phyloP scores from a whole-genome alignment of 2,329 filamentous ascomycete genomes.

The Cladosporium sp. region DNA sequence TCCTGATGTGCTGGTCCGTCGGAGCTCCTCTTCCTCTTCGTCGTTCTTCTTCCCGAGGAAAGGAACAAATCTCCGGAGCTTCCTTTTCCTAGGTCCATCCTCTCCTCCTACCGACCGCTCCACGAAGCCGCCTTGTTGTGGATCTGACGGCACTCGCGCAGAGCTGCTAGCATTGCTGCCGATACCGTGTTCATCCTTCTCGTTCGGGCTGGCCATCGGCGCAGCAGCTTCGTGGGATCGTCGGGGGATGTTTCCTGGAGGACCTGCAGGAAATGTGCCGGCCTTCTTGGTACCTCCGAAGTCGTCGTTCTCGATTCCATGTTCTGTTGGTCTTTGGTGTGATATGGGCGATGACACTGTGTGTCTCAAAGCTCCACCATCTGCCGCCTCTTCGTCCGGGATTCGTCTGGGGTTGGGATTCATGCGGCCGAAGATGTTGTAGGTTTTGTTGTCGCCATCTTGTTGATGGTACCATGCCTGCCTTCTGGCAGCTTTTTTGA shows the following conservation, averaged over 20 bases:
- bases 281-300: slow-evolving; percentile 17
- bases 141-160: slow-evolving; percentile 10
- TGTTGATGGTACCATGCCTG: slow-evolving; percentile 27
- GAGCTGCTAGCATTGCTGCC: slow-evolving; percentile 10
- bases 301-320: background rate
- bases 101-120: slow-evolving; percentile 10
- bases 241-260: background rate
- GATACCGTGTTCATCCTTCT: slow-evolving; percentile 14
- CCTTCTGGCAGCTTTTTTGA: slow-evolving; percentile 26
- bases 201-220: slow-evolving; percentile 14
- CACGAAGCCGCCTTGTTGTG: slow-evolving; percentile 10
- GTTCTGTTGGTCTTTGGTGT: slow-evolving; percentile 2
- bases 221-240: slow-evolving; percentile 3
- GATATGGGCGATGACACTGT: slow-evolving; percentile 18
- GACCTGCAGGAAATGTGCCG: slow-evolving; percentile 19
- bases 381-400: slow-evolving; percentile 21
- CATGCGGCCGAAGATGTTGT: slow-evolving; percentile 26
- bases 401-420: slow-evolving; percentile 14
- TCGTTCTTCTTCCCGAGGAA: slow-evolving; percentile 20
- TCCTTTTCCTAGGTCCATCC: slow-evolving; percentile 18
- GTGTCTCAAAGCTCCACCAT: slow-evolving; percentile 15
- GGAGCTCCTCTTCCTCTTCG: slow-evolving; percentile 16
- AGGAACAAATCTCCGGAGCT: slow-evolving; percentile 21
- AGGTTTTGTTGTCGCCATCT: slow-evolving; percentile 18
- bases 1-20: slow-evolving; percentile 16